Conservation (phyloP, 805 yeast species). For the Spathaspora gorwiae region DNA sequence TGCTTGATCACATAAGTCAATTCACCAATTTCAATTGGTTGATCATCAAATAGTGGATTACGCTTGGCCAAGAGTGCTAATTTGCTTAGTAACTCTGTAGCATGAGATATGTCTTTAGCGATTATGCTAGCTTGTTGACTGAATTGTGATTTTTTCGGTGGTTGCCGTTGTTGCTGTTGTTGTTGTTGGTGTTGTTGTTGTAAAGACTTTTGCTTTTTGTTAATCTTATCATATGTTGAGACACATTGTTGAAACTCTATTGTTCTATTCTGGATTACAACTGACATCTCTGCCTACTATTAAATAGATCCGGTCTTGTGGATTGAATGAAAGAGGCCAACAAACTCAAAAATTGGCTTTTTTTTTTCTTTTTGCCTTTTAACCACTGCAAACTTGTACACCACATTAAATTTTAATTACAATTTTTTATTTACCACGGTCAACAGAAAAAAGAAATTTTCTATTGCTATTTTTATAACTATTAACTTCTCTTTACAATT, state of each 20-base stretch:
- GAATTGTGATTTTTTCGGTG: constrained; percentile 32
- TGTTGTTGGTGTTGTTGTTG: constrained; percentile 11
- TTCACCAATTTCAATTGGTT: constrained; percentile 90
- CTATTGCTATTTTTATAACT: too few relatives aligned
- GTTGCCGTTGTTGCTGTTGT: constrained; percentile 5
- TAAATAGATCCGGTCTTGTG: background rate
- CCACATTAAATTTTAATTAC: too few relatives aligned
- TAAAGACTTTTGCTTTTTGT: constrained; percentile 35
- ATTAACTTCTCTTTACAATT: too few relatives aligned
- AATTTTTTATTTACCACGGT: too few relatives aligned
- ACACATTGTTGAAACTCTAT: constrained; percentile 92
- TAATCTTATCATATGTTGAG: constrained; percentile 60
- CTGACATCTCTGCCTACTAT: constrained; percentile 8
- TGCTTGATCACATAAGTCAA: constrained; percentile 84
- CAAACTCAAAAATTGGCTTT: background rate
- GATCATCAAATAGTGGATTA: constrained; percentile 89
- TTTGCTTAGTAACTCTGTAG: constrained; percentile 75
- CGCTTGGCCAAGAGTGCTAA: constrained; percentile 82
- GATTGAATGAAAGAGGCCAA: background rate
- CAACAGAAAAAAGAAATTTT: too few relatives aligned
- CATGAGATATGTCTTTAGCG: constrained; percentile 84
- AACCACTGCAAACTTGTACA: too few relatives aligned
- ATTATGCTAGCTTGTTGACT: constrained; percentile 69
- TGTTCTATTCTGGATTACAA: constrained; percentile 71
- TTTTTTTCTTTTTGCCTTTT: background rate